Evolutionary conservation across 371 early-diverging fungal genomes (phyloP).

Genomic region (Capniomyces stellatus): DNA sequence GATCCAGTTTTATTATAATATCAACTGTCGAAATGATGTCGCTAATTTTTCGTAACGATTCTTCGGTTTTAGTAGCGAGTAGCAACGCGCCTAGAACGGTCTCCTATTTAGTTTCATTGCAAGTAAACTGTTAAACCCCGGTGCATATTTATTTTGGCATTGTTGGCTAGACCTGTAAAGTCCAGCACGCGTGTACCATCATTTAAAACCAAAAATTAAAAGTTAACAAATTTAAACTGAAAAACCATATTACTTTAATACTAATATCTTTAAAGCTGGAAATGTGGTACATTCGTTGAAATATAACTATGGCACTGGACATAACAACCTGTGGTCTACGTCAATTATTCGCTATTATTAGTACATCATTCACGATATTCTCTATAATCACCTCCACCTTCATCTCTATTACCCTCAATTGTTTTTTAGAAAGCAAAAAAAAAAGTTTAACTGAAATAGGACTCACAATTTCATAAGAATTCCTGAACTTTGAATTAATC

Average conservation of each 20-base stretch:
- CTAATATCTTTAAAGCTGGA: constrained; percentile 52
- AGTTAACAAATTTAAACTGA: no score
- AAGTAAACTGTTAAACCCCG: no score
- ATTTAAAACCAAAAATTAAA: no score
- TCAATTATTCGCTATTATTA: no score
- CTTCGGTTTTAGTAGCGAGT: constrained; percentile 81
- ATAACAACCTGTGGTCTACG: constrained; percentile 85
- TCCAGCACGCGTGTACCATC: no score
- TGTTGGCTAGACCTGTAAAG: no score
- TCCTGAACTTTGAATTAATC: constrained; percentile 69
- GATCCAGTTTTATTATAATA: constrained; percentile 36
- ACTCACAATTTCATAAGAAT: constrained; percentile 63
- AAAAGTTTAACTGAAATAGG: not conserved
- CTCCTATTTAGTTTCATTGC: no score
- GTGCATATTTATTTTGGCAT: no score
- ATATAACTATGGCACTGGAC: constrained; percentile 87
- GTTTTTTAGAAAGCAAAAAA: not conserved
- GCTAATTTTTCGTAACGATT: constrained; percentile 49
- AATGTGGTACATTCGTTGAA: constrained; percentile 79
- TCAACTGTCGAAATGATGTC: constrained; percentile 65
- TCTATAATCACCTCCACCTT: no score
- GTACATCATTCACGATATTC: no score
- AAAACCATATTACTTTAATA: constrained; percentile 52
- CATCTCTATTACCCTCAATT: no score
- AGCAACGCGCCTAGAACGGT: constrained; percentile 71